These are phyloP conservation scores for Penicillium thymicola DNA, from an alignment of 2,329 filamentous ascomycete species.

Conservation along the genomic window DNA sequence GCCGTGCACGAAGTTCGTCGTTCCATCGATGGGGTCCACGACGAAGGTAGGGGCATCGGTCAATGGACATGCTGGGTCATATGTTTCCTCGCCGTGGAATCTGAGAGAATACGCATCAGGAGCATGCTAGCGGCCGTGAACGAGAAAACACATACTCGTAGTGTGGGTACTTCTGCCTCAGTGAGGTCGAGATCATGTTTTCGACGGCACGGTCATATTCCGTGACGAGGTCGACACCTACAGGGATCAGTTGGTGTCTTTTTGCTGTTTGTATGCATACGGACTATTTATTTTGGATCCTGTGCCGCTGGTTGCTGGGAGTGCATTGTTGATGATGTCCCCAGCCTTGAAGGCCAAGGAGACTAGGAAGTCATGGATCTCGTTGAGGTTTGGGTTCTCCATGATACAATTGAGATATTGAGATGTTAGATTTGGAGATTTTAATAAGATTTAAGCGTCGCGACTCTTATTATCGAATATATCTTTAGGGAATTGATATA, in stretches of 20 bases:
- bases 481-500: too few species aligned
- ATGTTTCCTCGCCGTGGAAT: slow-evolving; percentile 61
- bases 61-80: slow-evolving; percentile 53
- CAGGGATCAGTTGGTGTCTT: background rate
- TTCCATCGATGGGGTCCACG: slow-evolving; percentile 63
- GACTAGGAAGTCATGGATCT: slow-evolving; percentile 44
- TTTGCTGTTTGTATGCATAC: slow-evolving; percentile 6
- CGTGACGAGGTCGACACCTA: slow-evolving; percentile 60
- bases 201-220: slow-evolving; percentile 63
- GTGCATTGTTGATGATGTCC: slow-evolving; percentile 42
- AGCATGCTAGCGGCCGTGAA: background rate
- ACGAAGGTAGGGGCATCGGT: slow-evolving; percentile 57
- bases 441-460: too few species aligned
- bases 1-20: slow-evolving; percentile 63
- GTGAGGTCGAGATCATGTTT: slow-evolving; percentile 51
- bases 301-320: slow-evolving; percentile 36
- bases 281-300: slow-evolving; percentile 49
- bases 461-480: too few species aligned
- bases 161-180: slow-evolving; percentile 52
- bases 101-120: slow-evolving; percentile 17
- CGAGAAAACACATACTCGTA: slow-evolving; percentile 43
- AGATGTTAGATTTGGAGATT: background rate
- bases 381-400: slow-evolving; percentile 28
- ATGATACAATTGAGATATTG: slow-evolving; percentile 4
- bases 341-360: slow-evolving; percentile 42